Base-by-base conservation (phyloP, 2,329 filamentous ascomycete genomes). In the Cadophora sp. region DNA sequence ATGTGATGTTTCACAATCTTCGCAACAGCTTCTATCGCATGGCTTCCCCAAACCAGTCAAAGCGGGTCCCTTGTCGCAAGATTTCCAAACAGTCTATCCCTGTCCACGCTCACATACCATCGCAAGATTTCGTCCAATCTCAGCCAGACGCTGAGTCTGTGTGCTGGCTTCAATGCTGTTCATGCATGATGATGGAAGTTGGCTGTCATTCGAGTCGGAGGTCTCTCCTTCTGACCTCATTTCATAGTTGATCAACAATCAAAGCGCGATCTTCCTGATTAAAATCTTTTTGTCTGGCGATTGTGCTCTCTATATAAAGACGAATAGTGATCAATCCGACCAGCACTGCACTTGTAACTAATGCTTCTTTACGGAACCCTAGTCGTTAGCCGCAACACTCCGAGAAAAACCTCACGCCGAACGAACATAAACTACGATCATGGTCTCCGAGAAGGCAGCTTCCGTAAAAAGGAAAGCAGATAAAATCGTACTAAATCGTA, bases 401-500 rank as follows among this genome's bases (percentile, higher is more conserved):
- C 14, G 8, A 40, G 37, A 16, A 43, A n/a, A 5, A 43, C 34
- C 34, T 43, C 40, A 2, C 16, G 40, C 14, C 12, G 2, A 19
- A 14, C 12, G 16, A 43, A 43, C 40, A 19, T 43, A 19, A 43
- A 19, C 8, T 4, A 14, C 34, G 4, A 37, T 4, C 19, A 62
- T 46, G 43, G 59, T 27, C 37, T n/a, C 37, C 16, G 62, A 64
- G 58, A 64, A 27, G 12, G 27, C 40, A 29, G 37, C 26, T 50
- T 62, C 55, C 4, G 31, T 58, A 5, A 58, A 24, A 8, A 37
- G 31, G n/a, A 58, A 22, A 16, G 27, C 31, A 1, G 61, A 59
- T n/a, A 62, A 22, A 22, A 26, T 65, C 1, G 9, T 66, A 6
- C n/a, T 63, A 12, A 34, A 55, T 26, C 43, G 62, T 9, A 67